Evolutionary conservation across 2,329 filamentous ascomycete genomes (phyloP).

Genomic region (Escovopsis sp.): DNA sequence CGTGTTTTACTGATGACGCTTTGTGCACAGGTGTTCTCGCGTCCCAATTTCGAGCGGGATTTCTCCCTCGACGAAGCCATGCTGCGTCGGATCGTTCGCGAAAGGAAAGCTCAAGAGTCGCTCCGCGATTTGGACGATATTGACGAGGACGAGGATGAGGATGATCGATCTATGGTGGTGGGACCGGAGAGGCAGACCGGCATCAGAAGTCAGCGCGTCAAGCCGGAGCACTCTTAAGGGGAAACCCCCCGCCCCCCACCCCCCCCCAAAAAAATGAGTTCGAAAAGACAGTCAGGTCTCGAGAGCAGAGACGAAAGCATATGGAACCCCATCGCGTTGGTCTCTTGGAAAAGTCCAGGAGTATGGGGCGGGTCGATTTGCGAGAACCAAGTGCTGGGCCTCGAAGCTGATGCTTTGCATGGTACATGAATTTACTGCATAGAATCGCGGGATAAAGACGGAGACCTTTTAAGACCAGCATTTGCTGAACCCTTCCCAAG

Average conservation of each 20-base stretch:
- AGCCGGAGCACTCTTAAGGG: slow-evolving; percentile 8
- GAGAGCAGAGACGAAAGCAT: not conserved
- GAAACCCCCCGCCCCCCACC: too few relatives aligned
- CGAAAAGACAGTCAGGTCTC: slow-evolving; percentile 2
- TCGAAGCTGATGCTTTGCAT: slow-evolving; percentile 13
- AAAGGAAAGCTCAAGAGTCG: slow-evolving; percentile 24
- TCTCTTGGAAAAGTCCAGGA: too few relatives aligned
- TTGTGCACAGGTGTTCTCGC: slow-evolving; percentile 28
- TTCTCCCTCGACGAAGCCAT: slow-evolving; percentile 41
- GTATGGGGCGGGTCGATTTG: too few relatives aligned
- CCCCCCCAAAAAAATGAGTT: not conserved
- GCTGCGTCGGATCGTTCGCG: slow-evolving; percentile 41
- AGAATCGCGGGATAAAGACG: too few relatives aligned
- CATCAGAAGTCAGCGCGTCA: slow-evolving; percentile 8
- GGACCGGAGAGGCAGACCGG: slow-evolving; percentile 9
- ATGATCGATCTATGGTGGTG: slow-evolving; percentile 11
- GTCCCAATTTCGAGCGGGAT: slow-evolving; percentile 25
- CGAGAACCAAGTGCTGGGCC: too few relatives aligned
- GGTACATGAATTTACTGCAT: too few relatives aligned
- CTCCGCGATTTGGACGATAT: slow-evolving; percentile 27
- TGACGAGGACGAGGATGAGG: slow-evolving; percentile 12
- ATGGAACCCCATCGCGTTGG: too few relatives aligned
- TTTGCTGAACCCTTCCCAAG: too few relatives aligned
- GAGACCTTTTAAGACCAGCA: too few relatives aligned
- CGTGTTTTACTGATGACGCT: not conserved